Evolutionary conservation across 2,329 filamentous ascomycete species (phyloP), one percentile per base, ranked within the genome.

Genomic region (Aspergillus brasiliensis): DNA sequence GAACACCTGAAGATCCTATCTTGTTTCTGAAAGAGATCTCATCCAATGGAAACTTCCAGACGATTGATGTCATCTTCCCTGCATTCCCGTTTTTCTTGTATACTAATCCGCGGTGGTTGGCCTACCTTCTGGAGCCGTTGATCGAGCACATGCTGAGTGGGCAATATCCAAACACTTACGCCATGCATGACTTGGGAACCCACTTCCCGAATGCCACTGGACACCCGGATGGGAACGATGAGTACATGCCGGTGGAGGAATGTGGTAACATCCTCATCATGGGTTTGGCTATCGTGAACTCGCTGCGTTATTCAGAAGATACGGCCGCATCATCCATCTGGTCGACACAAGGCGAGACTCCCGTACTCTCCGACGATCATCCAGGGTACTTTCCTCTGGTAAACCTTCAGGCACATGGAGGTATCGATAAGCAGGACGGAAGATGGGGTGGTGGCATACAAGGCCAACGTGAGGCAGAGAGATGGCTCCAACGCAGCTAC

Each of bases 11-110:
- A 3, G 82, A 86, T 62, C 89, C 90, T 0, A 83, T 94, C 44
- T 75, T 95, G 21, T 95, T 95, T 76, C 78, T 94, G 61, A 95
- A 95, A 72, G 91, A 95, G 73, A 94, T 95, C 58, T 92, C 90
- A 1, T 92, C 89, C 2, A 90, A 94, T 67, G 91, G 91, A 3
- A 94, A 96, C 69, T 88, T 88, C 74, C 91, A 95, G 72, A 95
- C 91, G 0, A 89, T 95, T 10, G 91, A 94, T 77, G 90, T 96
- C 58, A 94, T 96, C 67, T 95, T 92, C 79, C 91, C 91, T 0
- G 84, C 91, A 0, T 93, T 92, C 75, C 91, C 91, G 0, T 95
- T 94, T 81, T 94, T 94, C 80, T 74, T 94, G 19, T 95, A 94
- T 71, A 92, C 91, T 17, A 92, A 93, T 67, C 91, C 91, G 2